Conservation (phyloP, 129 eudicot species). For the Chrysanthemum seticuspe region DNA sequence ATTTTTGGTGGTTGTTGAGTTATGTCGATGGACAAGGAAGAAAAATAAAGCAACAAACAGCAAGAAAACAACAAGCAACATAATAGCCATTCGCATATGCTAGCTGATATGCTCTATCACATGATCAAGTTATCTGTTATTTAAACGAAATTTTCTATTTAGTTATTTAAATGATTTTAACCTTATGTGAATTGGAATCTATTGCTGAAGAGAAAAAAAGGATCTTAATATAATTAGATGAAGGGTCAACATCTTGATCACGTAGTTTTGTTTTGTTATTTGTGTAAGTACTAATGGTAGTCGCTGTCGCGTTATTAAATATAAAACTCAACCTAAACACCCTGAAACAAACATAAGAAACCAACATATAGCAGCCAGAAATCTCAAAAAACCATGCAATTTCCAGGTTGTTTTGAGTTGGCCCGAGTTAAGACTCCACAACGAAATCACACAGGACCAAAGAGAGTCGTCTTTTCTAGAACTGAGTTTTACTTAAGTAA, state of each 20-base stretch:
- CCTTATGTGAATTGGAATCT: not conserved
- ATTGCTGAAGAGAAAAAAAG: not conserved
- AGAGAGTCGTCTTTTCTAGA: too few species aligned
- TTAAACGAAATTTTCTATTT: not conserved
- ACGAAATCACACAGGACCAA: too few species aligned
- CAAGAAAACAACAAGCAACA: not conserved
- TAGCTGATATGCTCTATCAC: not conserved
- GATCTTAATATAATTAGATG: conserved; percentile 4
- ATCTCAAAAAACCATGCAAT: too few species aligned
- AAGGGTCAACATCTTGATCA: conserved; percentile 1
- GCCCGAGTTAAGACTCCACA: too few species aligned
- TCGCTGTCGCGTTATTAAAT: too few species aligned
- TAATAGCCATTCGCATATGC: not conserved
- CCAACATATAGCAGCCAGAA: too few species aligned
- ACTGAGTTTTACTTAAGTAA: too few species aligned
- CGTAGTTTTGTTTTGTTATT: not conserved
- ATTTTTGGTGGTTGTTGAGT: not conserved
- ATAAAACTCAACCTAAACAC: too few species aligned
- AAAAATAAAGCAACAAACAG: not conserved
- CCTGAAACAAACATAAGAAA: too few species aligned
- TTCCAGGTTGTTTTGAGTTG: too few species aligned
- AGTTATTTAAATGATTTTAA: not conserved
- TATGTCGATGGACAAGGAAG: not conserved
- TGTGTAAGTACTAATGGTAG: not conserved
- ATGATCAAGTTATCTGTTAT: not conserved